Evolutionary conservation across 1,284 basidiomycete species (phyloP).

Genomic region (Tilletia horrida): DNA sequence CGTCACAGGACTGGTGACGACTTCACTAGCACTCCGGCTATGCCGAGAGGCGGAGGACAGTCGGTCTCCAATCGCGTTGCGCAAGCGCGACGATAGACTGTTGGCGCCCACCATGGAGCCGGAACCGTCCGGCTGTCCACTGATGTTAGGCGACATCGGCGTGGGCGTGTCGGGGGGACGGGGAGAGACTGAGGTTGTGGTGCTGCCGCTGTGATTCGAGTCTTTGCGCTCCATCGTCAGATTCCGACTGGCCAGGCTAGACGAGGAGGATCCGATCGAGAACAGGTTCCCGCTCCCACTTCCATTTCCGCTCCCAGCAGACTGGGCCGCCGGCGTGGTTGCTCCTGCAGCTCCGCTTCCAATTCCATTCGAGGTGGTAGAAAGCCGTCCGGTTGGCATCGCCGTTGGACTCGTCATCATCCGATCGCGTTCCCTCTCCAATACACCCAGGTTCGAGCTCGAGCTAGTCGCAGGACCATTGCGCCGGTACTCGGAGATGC

Average conservation of each 20-base stretch:
- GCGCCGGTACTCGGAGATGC: constrained; percentile 13
- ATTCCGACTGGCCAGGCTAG: too few species aligned
- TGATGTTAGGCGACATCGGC: not conserved
- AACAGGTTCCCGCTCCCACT: not conserved
- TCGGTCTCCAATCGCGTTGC: not conserved
- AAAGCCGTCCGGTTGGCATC: not conserved
- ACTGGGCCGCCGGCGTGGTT: too few species aligned
- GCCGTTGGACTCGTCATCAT: constrained; percentile 12
- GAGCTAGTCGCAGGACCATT: not conserved
- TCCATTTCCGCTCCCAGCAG: not conserved
- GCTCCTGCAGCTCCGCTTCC: not conserved
- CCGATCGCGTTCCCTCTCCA: not conserved
- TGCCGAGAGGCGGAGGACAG: not conserved
- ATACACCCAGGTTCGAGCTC: not conserved
- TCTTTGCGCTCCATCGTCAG: constrained; percentile 2
- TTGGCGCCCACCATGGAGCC: not conserved
- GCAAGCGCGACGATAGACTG: constrained; percentile 2
- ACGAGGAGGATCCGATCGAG: too few species aligned
- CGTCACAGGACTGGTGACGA: not conserved
- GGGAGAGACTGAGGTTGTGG: constrained; percentile 7
- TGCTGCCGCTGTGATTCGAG: constrained; percentile 12
- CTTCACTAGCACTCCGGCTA: constrained; percentile 7
- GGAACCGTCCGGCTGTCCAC: not conserved
- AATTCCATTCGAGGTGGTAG: not conserved
- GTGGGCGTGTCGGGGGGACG: constrained; percentile 13